phyloP scores from a whole-genome alignment of 257 asterid species.

The Ehretia macrophylla region DNA sequence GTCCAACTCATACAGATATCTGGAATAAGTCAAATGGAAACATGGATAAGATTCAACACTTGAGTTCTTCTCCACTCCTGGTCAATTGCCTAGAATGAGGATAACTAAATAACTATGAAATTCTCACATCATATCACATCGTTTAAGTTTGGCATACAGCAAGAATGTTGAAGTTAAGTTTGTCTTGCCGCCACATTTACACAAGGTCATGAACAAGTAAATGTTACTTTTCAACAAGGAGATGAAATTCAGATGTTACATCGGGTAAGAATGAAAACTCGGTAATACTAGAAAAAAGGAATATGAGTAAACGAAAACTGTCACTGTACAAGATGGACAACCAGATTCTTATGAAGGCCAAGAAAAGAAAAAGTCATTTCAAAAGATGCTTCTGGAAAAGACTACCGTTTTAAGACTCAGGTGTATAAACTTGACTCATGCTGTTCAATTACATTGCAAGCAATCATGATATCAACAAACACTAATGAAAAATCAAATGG shows the following conservation, averaged over 20 bases:
- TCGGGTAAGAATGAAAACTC: not conserved
- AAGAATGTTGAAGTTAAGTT: no score
- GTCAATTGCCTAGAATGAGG: no score
- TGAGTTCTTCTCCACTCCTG: no score
- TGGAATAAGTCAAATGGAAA: slow-evolving; percentile 16
- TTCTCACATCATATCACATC: no score
- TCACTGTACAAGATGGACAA: not conserved
- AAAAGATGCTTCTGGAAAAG: not conserved
- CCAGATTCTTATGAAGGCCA: not conserved
- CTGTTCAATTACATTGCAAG: no score
- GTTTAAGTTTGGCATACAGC: no score
- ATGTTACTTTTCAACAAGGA: no score
- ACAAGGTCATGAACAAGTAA: no score
- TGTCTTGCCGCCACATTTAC: no score
- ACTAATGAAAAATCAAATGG: not conserved
- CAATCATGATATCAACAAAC: no score
- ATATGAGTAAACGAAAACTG: not conserved
- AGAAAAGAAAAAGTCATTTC: not conserved
- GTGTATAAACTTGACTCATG: not conserved
- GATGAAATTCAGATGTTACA: no score
- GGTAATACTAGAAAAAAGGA: not conserved
- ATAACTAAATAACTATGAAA: no score
- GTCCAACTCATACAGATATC: slow-evolving; percentile 81
- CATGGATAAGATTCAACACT: not conserved
- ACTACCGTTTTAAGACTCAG: not conserved